Base-by-base conservation (phyloP, 441 rosid species). In the Aquilaria agallochum region DNA sequence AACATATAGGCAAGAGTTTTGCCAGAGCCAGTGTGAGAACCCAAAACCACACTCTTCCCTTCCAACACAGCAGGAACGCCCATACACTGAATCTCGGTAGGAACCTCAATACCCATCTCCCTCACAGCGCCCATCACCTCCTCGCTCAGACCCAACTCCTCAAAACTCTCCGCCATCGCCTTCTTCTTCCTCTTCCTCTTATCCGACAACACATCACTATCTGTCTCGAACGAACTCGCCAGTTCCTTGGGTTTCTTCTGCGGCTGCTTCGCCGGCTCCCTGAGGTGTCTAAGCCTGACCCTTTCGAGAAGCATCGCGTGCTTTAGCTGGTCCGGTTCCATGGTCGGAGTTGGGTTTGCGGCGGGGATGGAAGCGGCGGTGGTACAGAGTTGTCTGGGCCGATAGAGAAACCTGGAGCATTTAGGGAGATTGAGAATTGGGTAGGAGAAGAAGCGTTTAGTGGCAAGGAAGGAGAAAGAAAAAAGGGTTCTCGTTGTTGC, bases 1-100 rank as follows among this genome's bases (percentile, higher is more conserved):
- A 90, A 64, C 88, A 93, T 69, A 58, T 93, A 93, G 55, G 96
- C 95, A 32, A 88, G 81, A 47, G 97, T 93, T 82, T 93, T 93
- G 51, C 98, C 98, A 50, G 98, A 93, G 31, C 98, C 98, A 59
- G 98, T 92, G 64, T 93, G 98, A 11, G 98, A 93, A 5, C 96
- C 98, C 86, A 93, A 80, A 20, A 90, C 96, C 45, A 86, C 91
- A 76, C 81, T 86, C 72, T 73, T 83, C 46, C 87, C 83, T n/a
- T 90, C 91, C 86, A 93, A 74, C 36, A 88, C 79, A 58, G 95
- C 85, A 76, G 93, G 97, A 53, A 93, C 73, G 14, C 96, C 98
- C 56, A 87, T 75, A 76, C 93, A 82, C 69, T 93, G 98, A 74
- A 90, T 93, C 86, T 93, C 98, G 49, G 97, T 93, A 33, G 98